A percentile compares a stretch with the other conserved stretches of the same genome.
Conservation (phyloP, 2,329 filamentous ascomycete species). For the Herpotrichia juniperi region DNA sequence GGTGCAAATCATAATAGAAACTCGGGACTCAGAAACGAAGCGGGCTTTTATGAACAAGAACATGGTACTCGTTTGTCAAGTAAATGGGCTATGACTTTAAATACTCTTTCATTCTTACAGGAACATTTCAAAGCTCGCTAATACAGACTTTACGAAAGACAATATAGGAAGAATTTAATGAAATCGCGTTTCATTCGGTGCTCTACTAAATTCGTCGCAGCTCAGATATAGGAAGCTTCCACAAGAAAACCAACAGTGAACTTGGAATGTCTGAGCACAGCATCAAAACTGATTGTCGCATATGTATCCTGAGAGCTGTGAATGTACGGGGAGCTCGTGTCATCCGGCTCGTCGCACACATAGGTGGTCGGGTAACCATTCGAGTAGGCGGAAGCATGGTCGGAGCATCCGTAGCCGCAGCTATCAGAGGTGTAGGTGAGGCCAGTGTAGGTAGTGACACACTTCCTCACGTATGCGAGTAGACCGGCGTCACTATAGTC, state of each 20-base stretch:
- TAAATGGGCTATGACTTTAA: too few relatives aligned
- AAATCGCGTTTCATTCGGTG: too few relatives aligned
- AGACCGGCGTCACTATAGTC: constrained; percentile 1
- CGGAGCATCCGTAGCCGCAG: not conserved
- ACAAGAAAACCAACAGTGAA: not conserved
- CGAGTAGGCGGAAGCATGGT: not conserved
- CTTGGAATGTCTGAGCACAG: not conserved
- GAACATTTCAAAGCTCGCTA: too few relatives aligned
- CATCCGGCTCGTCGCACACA: not conserved
- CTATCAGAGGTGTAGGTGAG: not conserved
- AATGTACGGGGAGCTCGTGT: not conserved
- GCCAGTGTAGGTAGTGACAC: not conserved
- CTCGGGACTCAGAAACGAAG: too few relatives aligned
- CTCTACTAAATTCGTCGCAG: too few relatives aligned
- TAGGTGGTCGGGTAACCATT: constrained; percentile 1
- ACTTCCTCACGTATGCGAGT: not conserved
- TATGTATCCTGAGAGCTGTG: constrained; percentile 1
- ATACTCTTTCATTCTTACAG: too few relatives aligned
- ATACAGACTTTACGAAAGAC: too few relatives aligned
- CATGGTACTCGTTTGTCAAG: too few relatives aligned
- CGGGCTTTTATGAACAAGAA: too few relatives aligned
- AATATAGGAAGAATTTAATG: too few relatives aligned
- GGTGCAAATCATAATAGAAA: too few relatives aligned
- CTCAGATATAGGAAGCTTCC: not conserved
- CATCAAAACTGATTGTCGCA: constrained; percentile 1